phyloP scores from a whole-genome alignment of 192 early-diverging fungal species.

The Pilaira anomala region DNA sequence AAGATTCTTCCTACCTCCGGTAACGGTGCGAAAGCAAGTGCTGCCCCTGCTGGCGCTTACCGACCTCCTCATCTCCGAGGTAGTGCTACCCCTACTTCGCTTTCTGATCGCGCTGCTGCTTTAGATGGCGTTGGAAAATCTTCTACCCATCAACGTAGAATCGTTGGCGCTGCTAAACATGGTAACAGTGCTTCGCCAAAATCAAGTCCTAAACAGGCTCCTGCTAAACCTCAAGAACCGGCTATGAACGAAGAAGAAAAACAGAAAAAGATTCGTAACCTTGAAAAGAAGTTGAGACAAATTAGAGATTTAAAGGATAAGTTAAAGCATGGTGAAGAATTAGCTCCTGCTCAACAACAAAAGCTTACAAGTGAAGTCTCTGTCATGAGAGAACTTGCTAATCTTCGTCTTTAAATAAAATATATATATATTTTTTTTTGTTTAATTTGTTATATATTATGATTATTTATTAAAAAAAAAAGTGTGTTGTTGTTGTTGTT shows the following conservation, averaged over 20 bases:
- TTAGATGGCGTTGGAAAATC: slow-evolving; percentile 12
- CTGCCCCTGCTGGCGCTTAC: slow-evolving; percentile 58
- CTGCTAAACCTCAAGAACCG: not conserved
- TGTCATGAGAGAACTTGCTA: slow-evolving; percentile 54
- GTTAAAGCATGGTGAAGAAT: slow-evolving; percentile 67
- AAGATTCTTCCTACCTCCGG: slow-evolving; percentile 40
- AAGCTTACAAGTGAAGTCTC: slow-evolving; percentile 63
- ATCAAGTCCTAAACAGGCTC: too few relatives aligned
- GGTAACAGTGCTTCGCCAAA: too few relatives aligned
- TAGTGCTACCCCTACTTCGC: slow-evolving; percentile 36
- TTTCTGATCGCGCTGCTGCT: slow-evolving; percentile 26
- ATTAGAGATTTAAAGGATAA: slow-evolving; percentile 84
- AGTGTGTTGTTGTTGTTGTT: too few relatives aligned
- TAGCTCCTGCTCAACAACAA: slow-evolving; percentile 81
- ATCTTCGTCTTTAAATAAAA: slow-evolving; percentile 3
- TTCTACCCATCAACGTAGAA: slow-evolving; percentile 6
- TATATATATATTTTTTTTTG: not conserved
- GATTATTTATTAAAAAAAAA: not conserved
- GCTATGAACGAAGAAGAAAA: slow-evolving; percentile 51
- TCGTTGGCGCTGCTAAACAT: slow-evolving; percentile 7
- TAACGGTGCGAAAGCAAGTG: slow-evolving; percentile 46
- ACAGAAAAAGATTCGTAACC: slow-evolving; percentile 81
- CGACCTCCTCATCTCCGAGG: slow-evolving; percentile 68
- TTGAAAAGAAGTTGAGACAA: slow-evolving; percentile 91
- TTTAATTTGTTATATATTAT: too few relatives aligned